phyloP scores from a whole-genome alignment of 177 flowering plant species.

The Vitis hybrid region DNA sequence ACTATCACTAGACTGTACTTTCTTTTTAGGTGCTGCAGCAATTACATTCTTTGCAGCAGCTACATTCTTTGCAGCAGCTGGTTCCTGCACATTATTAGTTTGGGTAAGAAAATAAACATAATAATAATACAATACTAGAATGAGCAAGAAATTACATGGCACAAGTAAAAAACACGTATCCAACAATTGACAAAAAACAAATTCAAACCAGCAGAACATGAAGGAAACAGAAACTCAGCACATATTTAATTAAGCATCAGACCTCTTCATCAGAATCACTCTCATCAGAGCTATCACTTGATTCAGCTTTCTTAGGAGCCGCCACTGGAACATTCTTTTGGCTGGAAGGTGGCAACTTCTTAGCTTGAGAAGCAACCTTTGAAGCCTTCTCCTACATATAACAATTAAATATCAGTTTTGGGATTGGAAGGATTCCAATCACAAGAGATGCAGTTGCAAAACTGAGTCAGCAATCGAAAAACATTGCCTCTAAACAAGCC shows the following conservation, averaged over 20 bases:
- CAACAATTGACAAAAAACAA: background rate
- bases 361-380: background rate
- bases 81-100: slow-evolving; percentile 3
- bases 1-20: slow-evolving; percentile 28
- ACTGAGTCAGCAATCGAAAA: no score
- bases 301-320: slow-evolving; percentile 18
- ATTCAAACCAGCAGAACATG: background rate
- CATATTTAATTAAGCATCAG: background rate
- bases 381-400: background rate
- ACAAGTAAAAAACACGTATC: background rate
- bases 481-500: background rate
- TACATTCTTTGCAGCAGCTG: slow-evolving; percentile 9
- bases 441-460: background rate
- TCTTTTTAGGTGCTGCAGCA: slow-evolving; percentile 15
- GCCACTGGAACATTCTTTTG: slow-evolving; percentile 16
- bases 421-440: background rate
- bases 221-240: background rate
- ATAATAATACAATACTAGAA: background rate
- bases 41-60: slow-evolving; percentile 8
- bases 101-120: background rate
- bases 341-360: slow-evolving; percentile 1
- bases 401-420: background rate
- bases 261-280: slow-evolving; percentile 29
- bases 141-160: background rate
- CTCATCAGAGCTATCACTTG: slow-evolving; percentile 36